Conservation (phyloP, 116 monocot genomes). For the Iris pallida region DNA sequence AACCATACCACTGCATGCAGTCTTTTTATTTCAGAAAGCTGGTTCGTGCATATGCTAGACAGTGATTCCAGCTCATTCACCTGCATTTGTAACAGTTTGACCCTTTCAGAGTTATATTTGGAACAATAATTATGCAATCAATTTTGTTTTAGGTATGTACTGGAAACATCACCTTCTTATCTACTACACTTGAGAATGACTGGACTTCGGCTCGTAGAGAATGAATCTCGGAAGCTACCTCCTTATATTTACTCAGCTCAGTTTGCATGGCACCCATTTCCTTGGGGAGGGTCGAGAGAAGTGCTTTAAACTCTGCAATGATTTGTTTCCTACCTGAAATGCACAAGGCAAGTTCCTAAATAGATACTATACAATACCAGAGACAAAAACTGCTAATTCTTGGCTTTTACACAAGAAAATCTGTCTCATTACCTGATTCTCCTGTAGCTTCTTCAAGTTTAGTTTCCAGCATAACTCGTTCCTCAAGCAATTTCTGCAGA, state of each 20-base stretch:
- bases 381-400: neutral
- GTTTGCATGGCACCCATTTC: slow-evolving; percentile 70
- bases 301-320: slow-evolving; percentile 69
- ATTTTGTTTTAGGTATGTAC: neutral
- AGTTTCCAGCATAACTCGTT: slow-evolving; percentile 31
- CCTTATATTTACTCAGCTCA: slow-evolving; percentile 62
- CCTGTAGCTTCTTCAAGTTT: slow-evolving; percentile 66
- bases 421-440: slow-evolving; percentile 62
- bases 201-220: slow-evolving; percentile 74
- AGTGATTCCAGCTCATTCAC: slow-evolving; percentile 47
- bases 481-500: slow-evolving; percentile 41
- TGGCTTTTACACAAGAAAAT: slow-evolving; percentile 4
- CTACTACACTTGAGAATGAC: slow-evolving; percentile 54
- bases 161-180: slow-evolving; percentile 57
- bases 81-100: slow-evolving; percentile 26
- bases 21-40: slow-evolving; percentile 57
- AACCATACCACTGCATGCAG: slow-evolving; percentile 48
- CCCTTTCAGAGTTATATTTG: no score
- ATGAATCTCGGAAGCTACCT: slow-evolving; percentile 63
- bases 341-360: neutral
- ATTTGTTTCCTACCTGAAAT: slow-evolving; percentile 81
- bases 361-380: neutral
- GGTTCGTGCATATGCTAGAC: slow-evolving; percentile 39
- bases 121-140: no score
- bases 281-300: slow-evolving; percentile 70